Base-by-base conservation (phyloP, 257 asterid genomes). In the Pogostemon cablin region DNA sequence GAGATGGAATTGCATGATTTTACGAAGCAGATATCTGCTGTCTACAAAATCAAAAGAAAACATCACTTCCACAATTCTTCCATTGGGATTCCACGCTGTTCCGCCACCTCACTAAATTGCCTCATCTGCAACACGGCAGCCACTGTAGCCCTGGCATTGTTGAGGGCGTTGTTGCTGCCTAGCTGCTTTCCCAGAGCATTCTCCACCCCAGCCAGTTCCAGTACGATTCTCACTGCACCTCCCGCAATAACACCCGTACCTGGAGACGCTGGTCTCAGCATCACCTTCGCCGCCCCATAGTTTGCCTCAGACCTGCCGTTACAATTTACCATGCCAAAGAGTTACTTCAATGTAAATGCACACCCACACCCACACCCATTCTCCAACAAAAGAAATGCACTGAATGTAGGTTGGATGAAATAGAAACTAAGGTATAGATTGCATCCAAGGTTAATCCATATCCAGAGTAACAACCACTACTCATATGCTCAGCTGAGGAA, bases 211-310 rank as follows among this genome's bases (percentile, higher is more conserved):
- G 99, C 99, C 86, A 93, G 37, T 64, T 93, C 99, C 9, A 91
- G 79, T 62, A 91, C 96, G 15, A 91, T 87, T 72, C 97, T 79
- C n/a, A 93, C 97, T 1, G 97, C 84, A 25, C 98, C 98, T 38
- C 98, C 99, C 4, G 99, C 99, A 62, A 93, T 91, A 34, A 93
- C 99, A 38, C 99, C 99, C 1, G 96, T 93, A 67, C 99, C 99
- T 0, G 99, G 97, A 0, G 96, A 83, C 44, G 97, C 99, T 0
- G 97, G 99, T 53, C 99, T 81, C 9, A 93, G 96, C 99, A 93
- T 93, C 79, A 93, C 99, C 76, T 43, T 89, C 10, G 99, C 99
- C 6, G 97, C 99, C 34, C 98, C 99, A 64, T 87, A 93, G 69
- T 85, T 85, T 56, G 91, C 96, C 37, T 89, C 96, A 0, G 86